A percentile compares a stretch with the other conserved stretches of the same genome.
Conservation (phyloP, 2,329 filamentous ascomycete genomes). For the Fusarium metavorans region DNA sequence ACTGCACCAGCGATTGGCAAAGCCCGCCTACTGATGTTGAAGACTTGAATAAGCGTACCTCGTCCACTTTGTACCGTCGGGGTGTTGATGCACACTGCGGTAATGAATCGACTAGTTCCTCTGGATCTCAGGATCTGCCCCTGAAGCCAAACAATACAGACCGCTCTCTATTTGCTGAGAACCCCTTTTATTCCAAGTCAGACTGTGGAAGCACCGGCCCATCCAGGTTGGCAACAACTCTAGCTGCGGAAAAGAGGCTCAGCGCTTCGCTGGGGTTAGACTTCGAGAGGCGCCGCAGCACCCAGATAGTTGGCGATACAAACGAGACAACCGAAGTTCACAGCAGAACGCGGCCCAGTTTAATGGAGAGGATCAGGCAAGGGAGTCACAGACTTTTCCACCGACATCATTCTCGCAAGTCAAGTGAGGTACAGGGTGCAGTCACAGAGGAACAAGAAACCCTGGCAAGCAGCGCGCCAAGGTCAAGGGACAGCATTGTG, state of each 20-base stretch:
- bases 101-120: conserved; percentile 7
- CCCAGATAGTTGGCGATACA: conserved; percentile 20
- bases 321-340: conserved; percentile 15
- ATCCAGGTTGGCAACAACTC: neutral
- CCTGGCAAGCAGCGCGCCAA: neutral
- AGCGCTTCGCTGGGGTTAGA: conserved; percentile 42
- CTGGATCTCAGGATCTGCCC: conserved; percentile 20
- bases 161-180: conserved; percentile 36
- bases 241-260: conserved; percentile 30
- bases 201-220: neutral
- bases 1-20: conserved; percentile 50
- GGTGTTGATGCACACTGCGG: conserved; percentile 49
- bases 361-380: conserved; percentile 47
- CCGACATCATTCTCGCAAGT: conserved; percentile 33
- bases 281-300: conserved; percentile 44
- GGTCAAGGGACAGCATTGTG: conserved; percentile 40
- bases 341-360: conserved; percentile 35
- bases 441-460: conserved; percentile 1
- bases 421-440: conserved; percentile 7
- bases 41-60: conserved; percentile 7
- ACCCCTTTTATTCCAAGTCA: conserved; percentile 36
- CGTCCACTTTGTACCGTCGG: conserved; percentile 41
- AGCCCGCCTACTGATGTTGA: conserved; percentile 38
- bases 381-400: conserved; percentile 42
- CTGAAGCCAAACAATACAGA: conserved; percentile 22